Evolutionary conservation across 805 yeast species (phyloP).

Genomic region (Lipomyces orientalis): DNA sequence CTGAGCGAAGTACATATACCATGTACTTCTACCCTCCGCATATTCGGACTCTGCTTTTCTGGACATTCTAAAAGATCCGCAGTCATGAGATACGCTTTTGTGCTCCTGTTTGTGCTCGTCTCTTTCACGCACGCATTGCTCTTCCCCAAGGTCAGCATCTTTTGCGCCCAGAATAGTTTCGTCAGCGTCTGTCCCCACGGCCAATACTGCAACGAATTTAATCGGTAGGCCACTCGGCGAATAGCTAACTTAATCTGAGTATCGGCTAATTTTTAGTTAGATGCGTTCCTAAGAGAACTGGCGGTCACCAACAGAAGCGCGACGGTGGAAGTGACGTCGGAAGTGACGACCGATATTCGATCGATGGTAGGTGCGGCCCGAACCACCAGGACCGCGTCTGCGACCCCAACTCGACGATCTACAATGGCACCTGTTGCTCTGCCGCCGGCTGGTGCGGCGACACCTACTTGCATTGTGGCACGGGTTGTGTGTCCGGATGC

Average conservation of each 20-base stretch:
- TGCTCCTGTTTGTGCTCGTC: not conserved
- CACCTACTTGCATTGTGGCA: conserved; percentile 20
- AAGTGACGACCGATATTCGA: conserved; percentile 1
- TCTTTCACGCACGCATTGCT: conserved; percentile 10
- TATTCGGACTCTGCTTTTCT: not conserved
- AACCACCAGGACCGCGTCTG: conserved; percentile 12
- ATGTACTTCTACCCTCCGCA: not conserved
- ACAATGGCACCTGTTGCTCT: conserved; percentile 30
- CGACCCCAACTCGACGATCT: conserved; percentile 8
- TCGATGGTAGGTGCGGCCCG: conserved; percentile 27
- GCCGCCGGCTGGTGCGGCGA: conserved; percentile 27
- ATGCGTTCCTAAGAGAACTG: not conserved
- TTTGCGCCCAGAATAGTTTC: conserved; percentile 4
- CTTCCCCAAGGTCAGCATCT: conserved; percentile 17
- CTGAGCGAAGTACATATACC: not conserved
- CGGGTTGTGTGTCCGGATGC: conserved; percentile 27
- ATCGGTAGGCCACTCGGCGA: not conserved
- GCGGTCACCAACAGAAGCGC: not conserved
- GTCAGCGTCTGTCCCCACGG: conserved; percentile 21
- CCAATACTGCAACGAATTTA: conserved; percentile 14
- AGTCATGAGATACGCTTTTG: not conserved
- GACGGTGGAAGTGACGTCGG: no score
- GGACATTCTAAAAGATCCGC: not conserved
- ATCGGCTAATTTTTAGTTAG: conserved; percentile 9
- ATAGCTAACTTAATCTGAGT: not conserved